Evolutionary conservation across 2,329 filamentous ascomycete genomes (phyloP).

Genomic region (Exophiala calicioides): DNA sequence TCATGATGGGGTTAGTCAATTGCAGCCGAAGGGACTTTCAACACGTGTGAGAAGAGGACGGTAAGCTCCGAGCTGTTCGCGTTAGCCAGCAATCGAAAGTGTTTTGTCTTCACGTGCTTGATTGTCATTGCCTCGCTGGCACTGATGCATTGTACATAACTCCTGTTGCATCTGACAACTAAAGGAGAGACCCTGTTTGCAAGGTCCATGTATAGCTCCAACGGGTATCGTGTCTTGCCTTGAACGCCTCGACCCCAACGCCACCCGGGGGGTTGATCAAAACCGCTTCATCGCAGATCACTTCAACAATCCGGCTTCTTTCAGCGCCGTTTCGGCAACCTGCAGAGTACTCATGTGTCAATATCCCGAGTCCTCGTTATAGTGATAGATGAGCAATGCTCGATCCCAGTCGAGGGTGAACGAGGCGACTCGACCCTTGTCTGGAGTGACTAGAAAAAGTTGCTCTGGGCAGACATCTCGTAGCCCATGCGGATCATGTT

Average conservation of each 20-base stretch:
- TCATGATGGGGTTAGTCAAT: conserved; percentile 11
- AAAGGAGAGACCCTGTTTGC: conserved; percentile 27
- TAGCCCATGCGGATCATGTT: conserved; percentile 20
- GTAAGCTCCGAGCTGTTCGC: conserved; percentile 9
- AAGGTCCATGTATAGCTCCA: conserved; percentile 24
- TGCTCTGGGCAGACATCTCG: background rate
- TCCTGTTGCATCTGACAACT: conserved; percentile 9
- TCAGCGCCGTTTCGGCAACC: conserved; percentile 23
- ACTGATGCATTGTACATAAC: conserved; percentile 18
- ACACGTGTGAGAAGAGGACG: background rate
- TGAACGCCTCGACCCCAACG: conserved; percentile 17
- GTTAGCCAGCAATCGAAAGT: conserved; percentile 13
- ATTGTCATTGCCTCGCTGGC: conserved; percentile 16
- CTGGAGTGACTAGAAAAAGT: too few species aligned
- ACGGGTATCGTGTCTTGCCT: conserved; percentile 19
- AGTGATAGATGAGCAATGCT: background rate
- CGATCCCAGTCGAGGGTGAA: background rate
- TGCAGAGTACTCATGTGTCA: conserved; percentile 19
- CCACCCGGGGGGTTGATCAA: background rate
- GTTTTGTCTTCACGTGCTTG: conserved; percentile 13
- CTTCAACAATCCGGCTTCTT: conserved; percentile 16
- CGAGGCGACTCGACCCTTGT: too few species aligned
- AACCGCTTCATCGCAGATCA: conserved; percentile 1
- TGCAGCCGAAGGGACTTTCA: background rate
- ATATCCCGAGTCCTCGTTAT: conserved; percentile 11